Evolutionary conservation across 108 stramenopile species (phyloP).

Genomic region (Halocafeteria seosinensis): DNA sequence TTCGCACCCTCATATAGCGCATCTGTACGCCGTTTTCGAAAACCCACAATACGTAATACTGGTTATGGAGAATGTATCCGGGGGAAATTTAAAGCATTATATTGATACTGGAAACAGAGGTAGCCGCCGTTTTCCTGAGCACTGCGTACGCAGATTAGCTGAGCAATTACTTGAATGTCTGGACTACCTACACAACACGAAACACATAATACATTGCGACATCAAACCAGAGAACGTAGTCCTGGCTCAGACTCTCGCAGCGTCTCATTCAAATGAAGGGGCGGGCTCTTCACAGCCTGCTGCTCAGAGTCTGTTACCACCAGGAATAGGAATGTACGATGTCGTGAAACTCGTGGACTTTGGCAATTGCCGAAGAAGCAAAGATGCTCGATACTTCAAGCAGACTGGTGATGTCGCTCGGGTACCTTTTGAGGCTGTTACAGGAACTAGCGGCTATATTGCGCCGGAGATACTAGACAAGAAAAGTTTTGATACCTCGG

Average conservation of each 20-base stretch:
- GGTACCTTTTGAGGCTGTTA: slow-evolving; percentile 51
- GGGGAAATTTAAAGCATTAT: slow-evolving; percentile 2
- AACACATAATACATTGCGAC: slow-evolving; percentile 6
- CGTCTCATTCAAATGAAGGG: neutral
- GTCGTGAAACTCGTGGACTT: slow-evolving; percentile 88
- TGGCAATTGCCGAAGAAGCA: slow-evolving; percentile 73
- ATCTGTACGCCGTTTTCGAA: slow-evolving; percentile 3
- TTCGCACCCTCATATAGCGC: slow-evolving; percentile 2
- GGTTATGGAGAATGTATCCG: slow-evolving; percentile 7
- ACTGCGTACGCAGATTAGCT: neutral
- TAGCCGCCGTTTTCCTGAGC: neutral
- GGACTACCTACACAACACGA: slow-evolving; percentile 5
- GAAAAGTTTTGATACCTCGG: slow-evolving; percentile 17
- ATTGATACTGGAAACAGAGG: neutral
- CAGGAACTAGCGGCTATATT: slow-evolving; percentile 62
- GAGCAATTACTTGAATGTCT: slow-evolving; percentile 8
- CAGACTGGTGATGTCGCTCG: slow-evolving; percentile 9
- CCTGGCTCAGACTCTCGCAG: neutral
- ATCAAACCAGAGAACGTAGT: slow-evolving; percentile 15
- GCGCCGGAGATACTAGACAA: slow-evolving; percentile 18
- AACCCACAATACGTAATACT: neutral
- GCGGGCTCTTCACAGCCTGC: neutral
- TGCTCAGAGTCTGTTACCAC: neutral
- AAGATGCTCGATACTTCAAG: slow-evolving; percentile 27
- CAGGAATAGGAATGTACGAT: too few relatives aligned